phyloP scores from a whole-genome alignment of 352 stramenopile species.

The Phytophthora parvispora region DNA sequence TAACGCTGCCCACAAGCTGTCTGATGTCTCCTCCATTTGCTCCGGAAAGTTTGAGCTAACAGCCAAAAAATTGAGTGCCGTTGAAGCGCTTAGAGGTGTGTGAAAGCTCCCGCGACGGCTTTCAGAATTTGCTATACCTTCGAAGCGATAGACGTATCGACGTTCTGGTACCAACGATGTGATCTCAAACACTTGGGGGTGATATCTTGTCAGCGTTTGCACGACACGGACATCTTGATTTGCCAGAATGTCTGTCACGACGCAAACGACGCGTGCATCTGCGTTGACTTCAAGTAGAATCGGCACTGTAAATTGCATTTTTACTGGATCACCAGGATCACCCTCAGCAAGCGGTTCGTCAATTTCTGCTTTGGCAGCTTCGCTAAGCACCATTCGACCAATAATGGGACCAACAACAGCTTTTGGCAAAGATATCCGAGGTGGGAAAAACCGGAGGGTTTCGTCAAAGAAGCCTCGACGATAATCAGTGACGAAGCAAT shows the following conservation, averaged over 20 bases:
- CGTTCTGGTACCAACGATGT: constrained; percentile 54
- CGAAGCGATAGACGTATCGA: constrained; percentile 78
- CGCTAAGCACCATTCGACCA: constrained; percentile 46
- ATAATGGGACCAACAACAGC: constrained; percentile 67
- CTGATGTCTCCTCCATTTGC: constrained; percentile 59
- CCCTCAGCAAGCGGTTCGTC: constrained; percentile 7
- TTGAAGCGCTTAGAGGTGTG: constrained; percentile 40
- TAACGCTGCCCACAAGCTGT: constrained; percentile 72
- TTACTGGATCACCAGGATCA: constrained; percentile 21
- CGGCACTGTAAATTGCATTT: constrained; percentile 36
- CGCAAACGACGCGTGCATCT: constrained; percentile 57
- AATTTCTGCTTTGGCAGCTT: not conserved
- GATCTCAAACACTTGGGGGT: constrained; percentile 62
- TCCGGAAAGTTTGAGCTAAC: constrained; percentile 80
- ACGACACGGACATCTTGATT: constrained; percentile 59
- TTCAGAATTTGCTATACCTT: constrained; percentile 71
- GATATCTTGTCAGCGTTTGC: constrained; percentile 34
- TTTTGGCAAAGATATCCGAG: constrained; percentile 40
- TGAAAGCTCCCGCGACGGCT: constrained; percentile 69
- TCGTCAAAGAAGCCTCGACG: constrained; percentile 60
- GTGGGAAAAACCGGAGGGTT: constrained; percentile 64
- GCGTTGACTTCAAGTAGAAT: constrained; percentile 80
- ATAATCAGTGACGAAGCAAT: constrained; percentile 70
- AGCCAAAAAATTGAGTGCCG: constrained; percentile 58
- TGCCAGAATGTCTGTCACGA: constrained; percentile 70